Evolutionary conservation across 1,284 basidiomycete species (phyloP).

Genomic region (Ceratobasidium sp.): DNA sequence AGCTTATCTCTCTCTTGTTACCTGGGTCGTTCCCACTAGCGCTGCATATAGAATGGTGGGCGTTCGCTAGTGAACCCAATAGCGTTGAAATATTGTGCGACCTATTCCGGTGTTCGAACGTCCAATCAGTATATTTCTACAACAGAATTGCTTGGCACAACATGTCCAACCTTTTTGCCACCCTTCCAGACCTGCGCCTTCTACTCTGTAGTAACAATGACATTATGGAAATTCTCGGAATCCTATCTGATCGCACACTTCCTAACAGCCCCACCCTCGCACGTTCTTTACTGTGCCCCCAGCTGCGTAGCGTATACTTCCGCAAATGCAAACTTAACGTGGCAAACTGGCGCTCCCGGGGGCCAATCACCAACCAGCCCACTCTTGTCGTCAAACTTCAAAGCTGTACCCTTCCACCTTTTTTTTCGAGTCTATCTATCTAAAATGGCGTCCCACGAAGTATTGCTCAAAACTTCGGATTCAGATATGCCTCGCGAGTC

Average conservation of each 20-base stretch:
- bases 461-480: too few relatives aligned
- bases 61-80: neutral
- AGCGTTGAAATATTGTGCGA: neutral
- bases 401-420: too few relatives aligned
- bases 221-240: neutral
- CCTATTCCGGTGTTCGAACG: neutral
- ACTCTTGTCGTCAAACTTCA: neutral
- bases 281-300: neutral
- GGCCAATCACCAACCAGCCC: neutral
- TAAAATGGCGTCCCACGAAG: too few relatives aligned
- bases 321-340: neutral
- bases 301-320: neutral
- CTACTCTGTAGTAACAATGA: neutral
- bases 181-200: neutral
- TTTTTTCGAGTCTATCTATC: too few relatives aligned
- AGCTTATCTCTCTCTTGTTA: neutral
- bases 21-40: neutral
- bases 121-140: neutral
- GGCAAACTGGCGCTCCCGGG: neutral
- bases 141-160: neutral
- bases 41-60: neutral
- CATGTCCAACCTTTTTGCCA: neutral
- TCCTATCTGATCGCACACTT: neutral
- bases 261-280: too few relatives aligned
- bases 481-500: too few relatives aligned